Evolutionary conservation across 306 rosid genomes (phyloP).

Genomic region (Hippophae rhamnoides): DNA sequence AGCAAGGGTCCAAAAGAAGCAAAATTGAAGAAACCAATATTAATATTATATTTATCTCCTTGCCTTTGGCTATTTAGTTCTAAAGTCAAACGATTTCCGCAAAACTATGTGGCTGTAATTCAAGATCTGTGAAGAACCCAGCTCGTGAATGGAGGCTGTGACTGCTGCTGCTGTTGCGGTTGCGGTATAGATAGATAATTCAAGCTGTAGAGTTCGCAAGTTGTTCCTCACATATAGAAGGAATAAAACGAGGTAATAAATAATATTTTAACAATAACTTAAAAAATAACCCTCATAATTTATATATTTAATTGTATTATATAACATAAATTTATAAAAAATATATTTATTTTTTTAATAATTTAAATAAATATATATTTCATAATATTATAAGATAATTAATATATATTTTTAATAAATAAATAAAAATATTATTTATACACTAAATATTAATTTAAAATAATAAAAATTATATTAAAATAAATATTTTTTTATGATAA

Average conservation of each 20-base stretch:
- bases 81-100: slow-evolving; percentile 36
- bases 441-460: no score
- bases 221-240: background rate
- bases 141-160: slow-evolving; percentile 38
- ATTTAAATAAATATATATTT: no score
- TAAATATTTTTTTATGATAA: no score
- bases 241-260: background rate
- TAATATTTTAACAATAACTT: background rate
- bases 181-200: background rate
- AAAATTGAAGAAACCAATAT: slow-evolving; percentile 10
- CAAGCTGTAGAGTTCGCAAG: background rate
- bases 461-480: no score
- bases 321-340: no score
- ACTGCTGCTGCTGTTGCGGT: background rate
- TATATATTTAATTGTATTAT: no score
- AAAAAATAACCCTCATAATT: no score
- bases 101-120: slow-evolving; percentile 33
- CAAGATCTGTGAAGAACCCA: slow-evolving; percentile 31
- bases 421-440: no score
- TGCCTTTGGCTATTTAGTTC: slow-evolving; percentile 15
- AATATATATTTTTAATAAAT: no score
- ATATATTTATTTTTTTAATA: no score
- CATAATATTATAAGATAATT: no score
- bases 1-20: background rate
- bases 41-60: slow-evolving; percentile 11